Evolutionary conservation across 441 rosid genomes (phyloP), one percentile per base, ranked within the genome.

Genomic region (Codiaeum variegatum): DNA sequence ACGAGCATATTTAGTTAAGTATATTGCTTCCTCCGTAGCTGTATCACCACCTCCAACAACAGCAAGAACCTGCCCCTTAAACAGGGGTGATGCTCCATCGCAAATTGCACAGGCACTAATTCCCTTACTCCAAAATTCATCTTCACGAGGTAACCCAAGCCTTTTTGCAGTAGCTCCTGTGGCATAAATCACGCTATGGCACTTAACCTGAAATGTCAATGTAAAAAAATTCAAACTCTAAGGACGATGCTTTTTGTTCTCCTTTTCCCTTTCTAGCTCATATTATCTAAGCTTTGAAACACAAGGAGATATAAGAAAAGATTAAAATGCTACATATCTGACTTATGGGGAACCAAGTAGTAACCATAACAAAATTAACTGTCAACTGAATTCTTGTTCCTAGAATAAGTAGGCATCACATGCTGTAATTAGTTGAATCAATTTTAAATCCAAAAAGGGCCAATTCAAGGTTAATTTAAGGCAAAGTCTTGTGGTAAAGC

Each of bases 31-130:
- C 79, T 94, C 99, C 18, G 98, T 92, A 29, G 99, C 97, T 5
- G 99, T 94, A 88, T 94, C 99, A 77, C 99, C 99, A 23, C 99
- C 99, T 80, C 99, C 99, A 77, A 92, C 96, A 72, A 92, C 99
- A 4, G 96, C 98, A 16, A 94, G 97, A 74, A 90, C 94, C 83
- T 94, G 96, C 10, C 99, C 90, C 85, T 94, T 94, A 72, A 94
- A 94, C 71, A 94, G 80, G 31, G 99, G 99, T 1, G 99, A 94
- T 69, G 98, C 98, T 44, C 99, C 99, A 86, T 94, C 99, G 78
- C 98, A 94, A 73, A 92, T 94, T 42, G 99, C 99, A 84, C 98
- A 94, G 62, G 99, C 99, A 84, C 99, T 94, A 36, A 94, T 94
- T 75, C 99, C 99, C 75, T 93, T 86, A 84, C 99, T 94, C 99